These are phyloP conservation scores for Phyllosticta citribraziliensis DNA, from an alignment of 2,329 filamentous ascomycete species.

Conservation along the genomic window DNA sequence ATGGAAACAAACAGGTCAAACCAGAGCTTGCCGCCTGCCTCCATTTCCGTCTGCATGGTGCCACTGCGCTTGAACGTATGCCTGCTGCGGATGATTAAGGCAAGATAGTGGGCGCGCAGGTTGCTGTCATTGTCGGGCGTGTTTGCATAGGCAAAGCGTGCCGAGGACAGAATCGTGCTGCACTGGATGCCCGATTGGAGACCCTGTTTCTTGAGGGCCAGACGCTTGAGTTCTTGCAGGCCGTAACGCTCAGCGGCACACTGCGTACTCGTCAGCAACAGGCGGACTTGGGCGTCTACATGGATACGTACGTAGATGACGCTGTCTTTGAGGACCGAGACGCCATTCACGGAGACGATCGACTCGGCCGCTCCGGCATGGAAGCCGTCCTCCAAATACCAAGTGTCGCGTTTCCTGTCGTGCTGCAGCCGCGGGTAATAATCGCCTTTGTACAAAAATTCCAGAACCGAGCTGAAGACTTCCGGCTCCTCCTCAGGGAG, in stretches of 20 bases:
- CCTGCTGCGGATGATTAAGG: slow-evolving; percentile 80
- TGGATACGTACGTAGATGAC: slow-evolving; percentile 57
- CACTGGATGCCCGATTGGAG: slow-evolving; percentile 76
- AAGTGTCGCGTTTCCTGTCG: slow-evolving; percentile 70
- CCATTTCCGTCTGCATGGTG: slow-evolving; percentile 95
- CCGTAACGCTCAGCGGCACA: slow-evolving; percentile 80
- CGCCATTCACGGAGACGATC: slow-evolving; percentile 52
- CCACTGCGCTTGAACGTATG: slow-evolving; percentile 86
- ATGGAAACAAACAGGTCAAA: slow-evolving; percentile 91
- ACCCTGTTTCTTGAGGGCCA: slow-evolving; percentile 80
- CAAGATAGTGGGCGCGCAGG: slow-evolving; percentile 80
- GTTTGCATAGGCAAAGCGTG: slow-evolving; percentile 81
- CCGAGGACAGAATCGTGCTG: slow-evolving; percentile 74
- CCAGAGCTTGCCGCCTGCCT: slow-evolving; percentile 74
- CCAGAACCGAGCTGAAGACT: slow-evolving; percentile 80
- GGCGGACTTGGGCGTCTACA: too few species aligned
- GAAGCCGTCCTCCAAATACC: slow-evolving; percentile 63
- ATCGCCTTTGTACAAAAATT: slow-evolving; percentile 90
- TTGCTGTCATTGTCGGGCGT: slow-evolving; percentile 88
- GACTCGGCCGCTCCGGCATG: slow-evolving; percentile 31
- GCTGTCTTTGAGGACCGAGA: slow-evolving; percentile 67
- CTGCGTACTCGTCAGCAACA: slow-evolving; percentile 17
- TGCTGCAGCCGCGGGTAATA: slow-evolving; percentile 78
- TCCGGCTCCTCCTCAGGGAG: slow-evolving; percentile 81
- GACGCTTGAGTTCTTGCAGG: slow-evolving; percentile 72